Evolutionary conservation across 2,329 filamentous ascomycete genomes (phyloP), one percentile per base, ranked within the genome.

Genomic region (Sphaerulina populicola): DNA sequence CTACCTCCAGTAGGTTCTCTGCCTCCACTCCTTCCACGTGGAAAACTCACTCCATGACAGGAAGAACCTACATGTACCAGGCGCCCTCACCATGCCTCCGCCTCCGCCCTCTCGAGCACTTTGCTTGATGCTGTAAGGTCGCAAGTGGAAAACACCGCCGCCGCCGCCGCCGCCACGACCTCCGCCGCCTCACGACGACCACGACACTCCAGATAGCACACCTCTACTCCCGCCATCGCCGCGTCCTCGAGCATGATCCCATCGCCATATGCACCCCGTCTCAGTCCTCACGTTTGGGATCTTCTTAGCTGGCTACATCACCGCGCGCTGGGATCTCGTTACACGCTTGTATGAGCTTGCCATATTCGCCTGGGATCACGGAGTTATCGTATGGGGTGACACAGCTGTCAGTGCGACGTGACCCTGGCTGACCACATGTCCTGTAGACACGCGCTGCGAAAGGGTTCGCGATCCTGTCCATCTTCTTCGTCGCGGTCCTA

Each of bases 261-360:
- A 14, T 29, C 39, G 49, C 38, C 51, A 38, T 41, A 97, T 97
- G 91, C 90, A 96, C 88, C 88, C 90, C 67, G 96, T 97, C 77
- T 97, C 91, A 58, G 77, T 91, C 71, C 81, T 96, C 72, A 94
- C 90, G 66, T 83, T 95, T 74, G 89, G 86, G 74, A 96, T 98
- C 76, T 98, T 98, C 77, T 86, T 97, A 79, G 91, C 93, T 75
- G 93, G 93, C 72, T 98, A 98, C 79, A 97, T 91, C 71, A 98
- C 93, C 74, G 93, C 93, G 68, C 86, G 93, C 77, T 98, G 93
- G 90, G 93, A 97, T 74, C 83, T 98, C 57, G 89, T 96, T 62
- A 96, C 91, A 63, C 85, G 90, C 65, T 79, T 97, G 64, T 95
- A 96, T 84, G 91, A 98, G 73, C 82, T 98, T 65, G 86, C 88